phyloP scores from a whole-genome alignment of 805 yeast species.

The Wickerhamiella qilinensis region DNA sequence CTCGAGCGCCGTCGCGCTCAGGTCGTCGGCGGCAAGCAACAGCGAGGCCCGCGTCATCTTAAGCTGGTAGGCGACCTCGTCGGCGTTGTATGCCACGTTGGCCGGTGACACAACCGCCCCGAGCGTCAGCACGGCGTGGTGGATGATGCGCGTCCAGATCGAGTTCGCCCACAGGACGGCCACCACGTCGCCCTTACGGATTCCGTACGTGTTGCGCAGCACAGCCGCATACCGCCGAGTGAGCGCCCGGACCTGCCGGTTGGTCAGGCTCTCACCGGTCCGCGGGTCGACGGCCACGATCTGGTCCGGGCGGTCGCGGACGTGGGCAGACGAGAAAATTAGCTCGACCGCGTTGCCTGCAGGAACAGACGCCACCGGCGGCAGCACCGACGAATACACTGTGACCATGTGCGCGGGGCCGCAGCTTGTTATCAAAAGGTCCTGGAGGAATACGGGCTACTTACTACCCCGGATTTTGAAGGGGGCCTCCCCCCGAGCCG shows the following conservation, averaged over 20 bases:
- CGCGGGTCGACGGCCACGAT: too few species aligned
- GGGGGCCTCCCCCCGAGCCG: too few species aligned
- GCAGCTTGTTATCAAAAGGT: too few species aligned
- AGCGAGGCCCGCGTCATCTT: too few species aligned
- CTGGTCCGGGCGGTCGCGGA: too few species aligned
- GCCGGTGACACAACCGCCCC: slow-evolving; percentile 21
- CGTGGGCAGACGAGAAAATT: background rate
- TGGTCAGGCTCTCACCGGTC: too few species aligned
- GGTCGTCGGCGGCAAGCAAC: too few species aligned
- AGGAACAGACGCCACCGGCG: background rate
- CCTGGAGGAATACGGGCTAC: too few species aligned
- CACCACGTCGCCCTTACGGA: slow-evolving; percentile 20
- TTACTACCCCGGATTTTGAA: too few species aligned
- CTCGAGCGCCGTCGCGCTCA: background rate
- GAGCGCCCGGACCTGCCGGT: too few species aligned
- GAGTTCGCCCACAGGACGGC: too few species aligned
- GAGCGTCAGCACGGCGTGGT: slow-evolving; percentile 14
- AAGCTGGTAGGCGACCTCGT: slow-evolving; percentile 17
- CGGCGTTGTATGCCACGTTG: slow-evolving; percentile 16
- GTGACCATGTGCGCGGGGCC: too few species aligned
- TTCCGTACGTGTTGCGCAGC: slow-evolving; percentile 10
- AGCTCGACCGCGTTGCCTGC: background rate
- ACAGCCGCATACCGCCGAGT: slow-evolving; percentile 13
- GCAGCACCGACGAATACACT: background rate
- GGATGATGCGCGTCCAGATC: slow-evolving; percentile 5